These are phyloP conservation scores for Fusarium concolor DNA, from an alignment of 2,329 filamentous ascomycete species.

Conservation along the genomic window DNA sequence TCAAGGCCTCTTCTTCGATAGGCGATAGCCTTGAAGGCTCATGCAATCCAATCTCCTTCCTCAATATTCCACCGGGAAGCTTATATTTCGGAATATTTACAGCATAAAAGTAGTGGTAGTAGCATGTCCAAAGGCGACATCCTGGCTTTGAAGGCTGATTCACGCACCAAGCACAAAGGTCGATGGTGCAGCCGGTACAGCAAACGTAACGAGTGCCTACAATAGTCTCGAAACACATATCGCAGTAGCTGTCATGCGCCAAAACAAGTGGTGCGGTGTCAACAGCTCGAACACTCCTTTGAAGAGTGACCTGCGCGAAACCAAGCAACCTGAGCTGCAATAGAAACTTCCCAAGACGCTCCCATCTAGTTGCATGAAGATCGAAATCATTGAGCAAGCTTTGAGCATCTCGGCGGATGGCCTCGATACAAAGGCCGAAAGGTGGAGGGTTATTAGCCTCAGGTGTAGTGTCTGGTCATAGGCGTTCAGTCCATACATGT, in stretches of 20 bases:
- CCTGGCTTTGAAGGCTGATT: slow-evolving; percentile 8
- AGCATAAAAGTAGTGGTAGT: slow-evolving; percentile 17
- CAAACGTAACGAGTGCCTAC: slow-evolving; percentile 11
- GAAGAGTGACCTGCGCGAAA: slow-evolving; percentile 29
- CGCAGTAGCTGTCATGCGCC: slow-evolving; percentile 20
- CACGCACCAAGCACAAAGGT: slow-evolving; percentile 19
- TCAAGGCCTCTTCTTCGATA: slow-evolving; percentile 8
- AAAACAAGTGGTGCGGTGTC: slow-evolving; percentile 19
- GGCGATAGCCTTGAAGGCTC: slow-evolving; percentile 4
- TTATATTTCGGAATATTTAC: background rate
- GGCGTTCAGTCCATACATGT: slow-evolving; percentile 29
- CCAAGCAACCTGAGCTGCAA: slow-evolving; percentile 16
- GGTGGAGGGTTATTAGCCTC: background rate
- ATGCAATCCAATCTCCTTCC: background rate
- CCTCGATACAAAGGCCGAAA: slow-evolving; percentile 13
- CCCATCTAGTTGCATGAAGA: slow-evolving; percentile 10
- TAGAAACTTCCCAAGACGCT: slow-evolving; percentile 25
- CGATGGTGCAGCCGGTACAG: slow-evolving; percentile 14
- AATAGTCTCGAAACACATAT: slow-evolving; percentile 21
- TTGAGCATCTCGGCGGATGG: slow-evolving; percentile 13
- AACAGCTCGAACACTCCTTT: slow-evolving; percentile 9
- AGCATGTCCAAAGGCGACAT: slow-evolving; percentile 22
- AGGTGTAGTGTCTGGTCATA: slow-evolving; percentile 11
- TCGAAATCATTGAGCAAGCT: slow-evolving; percentile 18
- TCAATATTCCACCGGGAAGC: background rate